Conservation (phyloP, 768 basidiomycete genomes). For the Termitomyces sp. region DNA sequence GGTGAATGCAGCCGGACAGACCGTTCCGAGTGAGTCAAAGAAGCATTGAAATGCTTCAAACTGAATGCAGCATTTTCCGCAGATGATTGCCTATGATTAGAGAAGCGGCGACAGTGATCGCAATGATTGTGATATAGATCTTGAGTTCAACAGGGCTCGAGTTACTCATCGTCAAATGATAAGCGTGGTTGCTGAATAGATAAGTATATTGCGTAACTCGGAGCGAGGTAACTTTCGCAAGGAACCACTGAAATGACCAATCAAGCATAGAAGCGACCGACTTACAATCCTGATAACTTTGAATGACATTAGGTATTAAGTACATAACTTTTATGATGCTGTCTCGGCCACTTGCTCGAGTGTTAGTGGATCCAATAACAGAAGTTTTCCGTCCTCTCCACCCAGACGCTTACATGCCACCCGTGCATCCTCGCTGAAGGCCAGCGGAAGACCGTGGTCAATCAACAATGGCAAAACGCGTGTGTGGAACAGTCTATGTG, state of each 20-base stretch:
- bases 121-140: neutral
- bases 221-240: slow-evolving; percentile 6
- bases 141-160: neutral
- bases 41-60: neutral
- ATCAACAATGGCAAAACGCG: slow-evolving; percentile 3
- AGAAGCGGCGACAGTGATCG: neutral
- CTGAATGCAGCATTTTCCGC: neutral
- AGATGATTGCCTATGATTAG: neutral
- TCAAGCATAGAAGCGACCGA: neutral
- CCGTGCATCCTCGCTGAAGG: neutral
- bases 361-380: slow-evolving; percentile 16
- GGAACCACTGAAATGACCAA: slow-evolving; percentile 16
- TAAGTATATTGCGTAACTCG: slow-evolving; percentile 7
- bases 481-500: slow-evolving; percentile 1
- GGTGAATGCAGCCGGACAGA: slow-evolving; percentile 3
- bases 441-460: neutral
- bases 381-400: slow-evolving; percentile 36
- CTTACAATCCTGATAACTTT: slow-evolving; percentile 19
- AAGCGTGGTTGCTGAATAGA: slow-evolving; percentile 7
- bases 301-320: slow-evolving; percentile 10
- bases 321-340: slow-evolving; percentile 5
- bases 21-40: slow-evolving; percentile 1
- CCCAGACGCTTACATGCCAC: slow-evolving; percentile 38
- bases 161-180: neutral
- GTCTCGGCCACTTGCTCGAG: slow-evolving; percentile 1